A percentile compares a stretch with the other conserved stretches of the same genome.
Conservation (phyloP, 1,139 yeast genomes). For the Pichia sp. region DNA sequence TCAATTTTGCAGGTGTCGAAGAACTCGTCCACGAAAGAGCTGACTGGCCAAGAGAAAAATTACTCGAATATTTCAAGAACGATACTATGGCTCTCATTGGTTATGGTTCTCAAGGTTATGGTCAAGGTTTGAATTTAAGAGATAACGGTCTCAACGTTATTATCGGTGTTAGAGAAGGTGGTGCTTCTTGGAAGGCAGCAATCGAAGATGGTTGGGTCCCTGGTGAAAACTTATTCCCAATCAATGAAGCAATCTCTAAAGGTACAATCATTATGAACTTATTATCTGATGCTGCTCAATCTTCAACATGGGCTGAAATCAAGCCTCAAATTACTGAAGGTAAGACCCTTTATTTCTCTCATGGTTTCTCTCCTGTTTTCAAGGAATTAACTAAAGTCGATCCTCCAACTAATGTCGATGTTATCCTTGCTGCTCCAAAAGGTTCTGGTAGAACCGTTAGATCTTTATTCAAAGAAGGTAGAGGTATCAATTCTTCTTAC, state of each 20-base stretch:
- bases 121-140: conserved; percentile 98
- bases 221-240: conserved; percentile 95
- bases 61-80: conserved; percentile 92
- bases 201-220: conserved; percentile 99
- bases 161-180: conserved; percentile 96
- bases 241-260: conserved; percentile 80
- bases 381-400: conserved; percentile 94
- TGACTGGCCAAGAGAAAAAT: conserved; percentile 99
- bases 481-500: conserved; percentile 99
- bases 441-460: conserved; percentile 99
- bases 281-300: conserved; percentile 98
- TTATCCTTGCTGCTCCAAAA: conserved; percentile 98
- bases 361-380: conserved; percentile 99
- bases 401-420: conserved; percentile 92
- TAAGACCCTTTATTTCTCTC: conserved; percentile 97
- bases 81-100: conserved; percentile 97
- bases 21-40: conserved; percentile 97
- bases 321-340: conserved; percentile 93
- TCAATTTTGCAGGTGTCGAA: conserved; percentile 93
- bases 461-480: conserved; percentile 98
- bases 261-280: conserved; percentile 97
- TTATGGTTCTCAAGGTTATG: conserved; percentile 99
- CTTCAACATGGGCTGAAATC: conserved; percentile 88
- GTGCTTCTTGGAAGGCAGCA: conserved; percentile 99
- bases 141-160: conserved; percentile 97